A percentile compares a stretch with the other conserved stretches of the same genome.
These are phyloP conservation scores for Colletotrichum shisoi DNA, from an alignment of 2,329 filamentous ascomycete genomes.

Conservation along the genomic window DNA sequence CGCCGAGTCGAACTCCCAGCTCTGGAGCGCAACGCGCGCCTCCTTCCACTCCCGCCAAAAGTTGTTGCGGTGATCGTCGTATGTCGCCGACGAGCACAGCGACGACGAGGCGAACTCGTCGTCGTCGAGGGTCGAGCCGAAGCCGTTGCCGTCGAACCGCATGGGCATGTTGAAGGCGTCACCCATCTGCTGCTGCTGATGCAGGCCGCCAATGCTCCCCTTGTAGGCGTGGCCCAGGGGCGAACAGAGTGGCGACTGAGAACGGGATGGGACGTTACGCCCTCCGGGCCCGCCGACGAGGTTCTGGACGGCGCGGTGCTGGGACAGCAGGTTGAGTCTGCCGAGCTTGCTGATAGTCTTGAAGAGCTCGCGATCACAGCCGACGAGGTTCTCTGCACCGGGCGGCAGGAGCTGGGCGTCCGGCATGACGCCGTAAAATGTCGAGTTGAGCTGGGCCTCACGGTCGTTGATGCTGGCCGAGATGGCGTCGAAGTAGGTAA, in stretches of 20 bases:
- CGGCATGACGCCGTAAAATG: slow-evolving; percentile 65
- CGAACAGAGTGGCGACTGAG: slow-evolving; percentile 53
- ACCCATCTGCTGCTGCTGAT: slow-evolving; percentile 42
- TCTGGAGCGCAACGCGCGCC: slow-evolving; percentile 76
- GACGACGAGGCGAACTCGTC: slow-evolving; percentile 59
- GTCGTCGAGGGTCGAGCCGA: slow-evolving; percentile 63
- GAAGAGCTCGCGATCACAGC: slow-evolving; percentile 87
- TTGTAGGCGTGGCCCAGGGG: slow-evolving; percentile 56
- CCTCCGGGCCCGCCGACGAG: slow-evolving; percentile 2
- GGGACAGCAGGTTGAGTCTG: slow-evolving; percentile 82
- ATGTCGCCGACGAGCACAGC: slow-evolving; percentile 54
- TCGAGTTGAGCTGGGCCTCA: slow-evolving; percentile 78
- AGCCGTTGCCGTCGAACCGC: slow-evolving; percentile 73
- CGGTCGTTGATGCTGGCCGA: slow-evolving; percentile 91
- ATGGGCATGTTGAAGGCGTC: slow-evolving; percentile 54
- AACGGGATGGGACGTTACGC: slow-evolving; percentile 42
- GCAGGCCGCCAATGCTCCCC: slow-evolving; percentile 43
- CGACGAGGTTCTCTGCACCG: slow-evolving; percentile 83
- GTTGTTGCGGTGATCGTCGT: slow-evolving; percentile 67
- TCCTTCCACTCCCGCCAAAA: slow-evolving; percentile 91
- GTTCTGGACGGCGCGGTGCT: slow-evolving; percentile 66
- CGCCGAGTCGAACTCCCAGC: slow-evolving; percentile 76
- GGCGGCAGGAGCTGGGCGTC: slow-evolving; percentile 61
- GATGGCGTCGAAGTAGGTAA: slow-evolving; percentile 94
- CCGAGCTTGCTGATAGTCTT: slow-evolving; percentile 84